phyloP scores from a whole-genome alignment of 2,329 filamentous ascomycete species.

The Trichophyton equinum region DNA sequence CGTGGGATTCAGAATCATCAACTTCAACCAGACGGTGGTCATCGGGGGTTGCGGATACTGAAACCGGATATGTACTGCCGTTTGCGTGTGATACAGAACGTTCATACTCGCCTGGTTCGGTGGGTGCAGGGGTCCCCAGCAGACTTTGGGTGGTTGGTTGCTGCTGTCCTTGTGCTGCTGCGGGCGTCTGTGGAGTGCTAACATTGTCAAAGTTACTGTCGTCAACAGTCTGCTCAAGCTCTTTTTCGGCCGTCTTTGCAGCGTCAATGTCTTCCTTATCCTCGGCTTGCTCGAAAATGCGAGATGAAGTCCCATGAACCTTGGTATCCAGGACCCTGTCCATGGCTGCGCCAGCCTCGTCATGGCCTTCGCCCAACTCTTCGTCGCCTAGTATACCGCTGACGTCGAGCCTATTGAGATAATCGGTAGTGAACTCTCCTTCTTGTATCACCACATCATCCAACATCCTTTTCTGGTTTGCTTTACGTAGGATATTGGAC shows the following conservation, averaged over 20 bases:
- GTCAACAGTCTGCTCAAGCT: conserved; percentile 62
- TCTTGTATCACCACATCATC: conserved; percentile 98
- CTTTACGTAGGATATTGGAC: conserved; percentile 92
- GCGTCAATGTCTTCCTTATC: conserved; percentile 85
- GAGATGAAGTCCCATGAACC: conserved; percentile 53
- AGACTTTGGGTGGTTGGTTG: conserved; percentile 18
- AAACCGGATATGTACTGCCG: conserved; percentile 17
- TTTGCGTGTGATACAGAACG: conserved; percentile 4
- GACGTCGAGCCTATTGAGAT: conserved; percentile 67
- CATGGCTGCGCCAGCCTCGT: conserved; percentile 69
- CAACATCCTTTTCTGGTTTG: conserved; percentile 92
- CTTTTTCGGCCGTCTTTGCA: conserved; percentile 75
- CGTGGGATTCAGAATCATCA: conserved; percentile 31
- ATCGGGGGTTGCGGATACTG: conserved; percentile 11
- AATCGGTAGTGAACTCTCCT: conserved; percentile 93
- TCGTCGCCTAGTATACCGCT: conserved; percentile 53
- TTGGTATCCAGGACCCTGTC: conserved; percentile 66
- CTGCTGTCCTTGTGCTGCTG: conserved; percentile 7
- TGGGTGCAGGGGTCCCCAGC: conserved; percentile 25
- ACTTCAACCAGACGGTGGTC: conserved; percentile 17
- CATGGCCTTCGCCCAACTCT: conserved; percentile 47
- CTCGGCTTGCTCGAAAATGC: conserved; percentile 77
- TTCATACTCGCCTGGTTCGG: conserved; percentile 25
- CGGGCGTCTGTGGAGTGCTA: conserved; percentile 26
- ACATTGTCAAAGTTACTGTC: conserved; percentile 73